A percentile compares a stretch with the other conserved stretches of the same genome.
Evolutionary conservation across 2,329 filamentous ascomycete species (phyloP).

Genomic region (Aspergillus bombycis): DNA sequence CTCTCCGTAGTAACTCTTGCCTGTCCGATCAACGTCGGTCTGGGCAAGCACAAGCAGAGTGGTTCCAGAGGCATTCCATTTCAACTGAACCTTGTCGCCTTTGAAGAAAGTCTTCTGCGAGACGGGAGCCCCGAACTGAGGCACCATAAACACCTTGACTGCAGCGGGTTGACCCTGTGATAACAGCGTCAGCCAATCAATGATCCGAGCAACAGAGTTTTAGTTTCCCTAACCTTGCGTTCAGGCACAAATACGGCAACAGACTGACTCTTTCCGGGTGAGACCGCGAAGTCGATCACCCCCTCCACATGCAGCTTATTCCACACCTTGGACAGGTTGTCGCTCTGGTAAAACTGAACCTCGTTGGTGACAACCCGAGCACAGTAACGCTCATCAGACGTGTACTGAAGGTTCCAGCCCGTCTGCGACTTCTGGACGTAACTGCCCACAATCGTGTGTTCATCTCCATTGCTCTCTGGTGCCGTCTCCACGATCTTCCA

Average conservation of each 20-base stretch:
- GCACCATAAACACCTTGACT: conserved; percentile 93
- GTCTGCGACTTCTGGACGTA: conserved; percentile 97
- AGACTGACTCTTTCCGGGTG: conserved; percentile 85
- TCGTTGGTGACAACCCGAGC: conserved; percentile 94
- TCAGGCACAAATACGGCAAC: conserved; percentile 95
- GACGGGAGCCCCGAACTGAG: conserved; percentile 77
- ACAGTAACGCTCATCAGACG: conserved; percentile 88
- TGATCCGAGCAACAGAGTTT: background rate
- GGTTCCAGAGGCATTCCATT: conserved; percentile 94
- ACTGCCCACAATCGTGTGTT: conserved; percentile 73
- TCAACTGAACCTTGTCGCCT: conserved; percentile 96
- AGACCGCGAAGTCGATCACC: conserved; percentile 83
- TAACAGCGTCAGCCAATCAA: conserved; percentile 3
- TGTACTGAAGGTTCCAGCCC: conserved; percentile 98
- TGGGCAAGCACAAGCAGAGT: conserved; percentile 92
- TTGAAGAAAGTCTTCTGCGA: conserved; percentile 99
- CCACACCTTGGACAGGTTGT: conserved; percentile 84
- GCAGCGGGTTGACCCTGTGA: conserved; percentile 85
- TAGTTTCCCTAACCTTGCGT: conserved; percentile 70
- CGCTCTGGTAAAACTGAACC: conserved; percentile 93
- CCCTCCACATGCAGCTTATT: conserved; percentile 94
- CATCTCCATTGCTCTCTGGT: conserved; percentile 55
- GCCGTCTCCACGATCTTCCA: conserved; percentile 80
- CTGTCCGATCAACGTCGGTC: conserved; percentile 96
- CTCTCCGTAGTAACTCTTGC: conserved; percentile 99